phyloP scores from a whole-genome alignment of 768 basidiomycete species.

The Amanita thiersii region DNA sequence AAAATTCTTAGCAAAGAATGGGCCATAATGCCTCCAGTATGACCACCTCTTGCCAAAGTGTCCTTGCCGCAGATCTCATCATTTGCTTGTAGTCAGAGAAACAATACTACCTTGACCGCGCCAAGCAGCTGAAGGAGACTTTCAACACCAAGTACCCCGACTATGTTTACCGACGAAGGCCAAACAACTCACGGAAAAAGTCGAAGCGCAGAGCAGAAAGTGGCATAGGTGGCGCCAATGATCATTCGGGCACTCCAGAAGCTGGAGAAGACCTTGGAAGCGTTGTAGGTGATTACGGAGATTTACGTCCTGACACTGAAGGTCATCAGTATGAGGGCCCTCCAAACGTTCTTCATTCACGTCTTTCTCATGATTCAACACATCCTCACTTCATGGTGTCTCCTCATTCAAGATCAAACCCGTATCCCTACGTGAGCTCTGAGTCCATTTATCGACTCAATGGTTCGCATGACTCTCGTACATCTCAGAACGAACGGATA shows the following conservation, averaged over 20 bases:
- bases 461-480: constrained; percentile 17
- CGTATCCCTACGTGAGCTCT: constrained; percentile 8
- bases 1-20: constrained; percentile 85
- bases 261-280: constrained; percentile 18
- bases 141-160: constrained; percentile 85
- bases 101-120: constrained; percentile 83
- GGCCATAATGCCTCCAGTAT: constrained; percentile 70
- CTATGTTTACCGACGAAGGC: constrained; percentile 83
- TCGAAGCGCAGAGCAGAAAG: constrained; percentile 29
- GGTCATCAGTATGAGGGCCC: constrained; percentile 23
- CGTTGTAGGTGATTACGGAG: constrained; percentile 21
- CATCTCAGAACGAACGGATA: constrained; percentile 9
- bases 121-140: constrained; percentile 76
- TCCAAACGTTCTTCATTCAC: constrained; percentile 18
- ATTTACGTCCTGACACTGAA: constrained; percentile 27
- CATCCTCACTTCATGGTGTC: constrained; percentile 10
- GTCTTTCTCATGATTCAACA: constrained; percentile 18
- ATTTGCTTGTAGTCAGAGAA: constrained; percentile 52
- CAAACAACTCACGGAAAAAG: constrained; percentile 73
- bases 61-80: constrained; percentile 10
- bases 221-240: constrained; percentile 1
- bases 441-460: constrained; percentile 8
- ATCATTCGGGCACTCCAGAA: constrained; percentile 13
- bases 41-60: constrained; percentile 15
- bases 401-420: constrained; percentile 1